Base-by-base conservation (phyloP, 2,329 filamentous ascomycete species). In the Colletotrichum phormii region DNA sequence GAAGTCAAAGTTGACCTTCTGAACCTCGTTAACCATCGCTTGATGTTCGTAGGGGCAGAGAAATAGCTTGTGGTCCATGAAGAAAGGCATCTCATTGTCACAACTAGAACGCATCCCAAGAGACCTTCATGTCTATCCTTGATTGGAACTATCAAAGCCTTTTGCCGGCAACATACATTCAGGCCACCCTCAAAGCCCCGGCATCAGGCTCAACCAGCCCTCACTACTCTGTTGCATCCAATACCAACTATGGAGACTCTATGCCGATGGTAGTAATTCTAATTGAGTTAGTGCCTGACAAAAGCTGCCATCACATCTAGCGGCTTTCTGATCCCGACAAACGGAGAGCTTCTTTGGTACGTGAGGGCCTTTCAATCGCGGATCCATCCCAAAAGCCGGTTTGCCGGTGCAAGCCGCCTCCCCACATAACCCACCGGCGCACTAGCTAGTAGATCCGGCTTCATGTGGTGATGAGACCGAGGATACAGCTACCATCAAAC, bases 381-480 rank as follows among this genome's bases (percentile, higher is more conserved):
- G 6, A 12, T 35, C 33, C 33, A 4, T 35, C 33, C 42, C 18
- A n/a, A 49, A 11, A 49, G 12, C 15, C 57, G 22, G 57, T 26
- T 60, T 42, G 37, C 31, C n/a, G 18, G 22, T 60, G 12, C 13
- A n/a, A 13, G n/a, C 24, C 26, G 57, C n/a, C 24, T 29, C 63
- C 53, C 67, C 42, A 29, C 61, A 46, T 42, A n/a, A 59, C 42
- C 61, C 58, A 42, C 67, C n/a, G 54, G 24, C 54, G 53, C 67
- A 55, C 42, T 31, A 42, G 55, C 26, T 31, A 54, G 15, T 53
- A 37, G 35, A 29, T 69, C 29, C 67, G 37, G 51, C 53, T 42
- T 55, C 37, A 49, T 13, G 37, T 58, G 11, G 42, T 22, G 42
- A 42, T 42, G 37, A 61, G 37, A 53, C 65, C 42, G 18, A 59